A percentile compares a stretch with the other conserved stretches of the same genome.
Conservation (phyloP, 2,329 filamentous ascomycete genomes). For the Epichloe gansuensis region DNA sequence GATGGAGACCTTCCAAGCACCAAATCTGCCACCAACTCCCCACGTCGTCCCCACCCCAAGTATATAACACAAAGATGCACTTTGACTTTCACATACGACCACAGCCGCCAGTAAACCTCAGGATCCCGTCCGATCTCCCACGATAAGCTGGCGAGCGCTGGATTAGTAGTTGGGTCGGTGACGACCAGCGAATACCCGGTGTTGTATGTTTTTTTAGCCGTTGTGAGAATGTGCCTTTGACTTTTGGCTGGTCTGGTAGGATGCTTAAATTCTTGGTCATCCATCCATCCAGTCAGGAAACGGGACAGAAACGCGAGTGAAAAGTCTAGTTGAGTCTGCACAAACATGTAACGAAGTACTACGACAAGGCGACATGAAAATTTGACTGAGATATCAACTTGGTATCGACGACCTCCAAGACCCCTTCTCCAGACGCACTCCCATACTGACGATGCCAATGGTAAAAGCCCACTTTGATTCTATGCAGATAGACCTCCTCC, state of each 20-base stretch:
- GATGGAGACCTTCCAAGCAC: no score
- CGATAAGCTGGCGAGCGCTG: slow-evolving; percentile 2
- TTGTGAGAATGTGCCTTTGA: not conserved
- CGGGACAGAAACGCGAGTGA: no score
- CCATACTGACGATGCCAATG: not conserved
- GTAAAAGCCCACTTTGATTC: not conserved
- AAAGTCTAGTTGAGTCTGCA: no score
- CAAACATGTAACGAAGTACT: not conserved
- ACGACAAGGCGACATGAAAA: not conserved
- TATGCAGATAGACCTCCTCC: not conserved
- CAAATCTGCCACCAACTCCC: no score
- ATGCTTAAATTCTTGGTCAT: not conserved
- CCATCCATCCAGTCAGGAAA: no score
- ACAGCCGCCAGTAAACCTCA: slow-evolving; percentile 1
- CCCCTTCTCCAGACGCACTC: not conserved
- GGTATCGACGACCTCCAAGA: not conserved
- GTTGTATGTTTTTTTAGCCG: slow-evolving; percentile 1
- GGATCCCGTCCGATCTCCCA: slow-evolving; percentile 3
- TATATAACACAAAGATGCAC: not conserved
- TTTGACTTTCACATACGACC: not conserved
- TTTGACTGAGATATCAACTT: not conserved
- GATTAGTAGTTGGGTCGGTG: slow-evolving; percentile 3
- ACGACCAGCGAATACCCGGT: slow-evolving; percentile 4
- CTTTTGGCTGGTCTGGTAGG: not conserved
- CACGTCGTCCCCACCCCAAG: not conserved